These are phyloP conservation scores for Aspergillus bombycis DNA, from an alignment of 2,329 filamentous ascomycete genomes.

Conservation along the genomic window DNA sequence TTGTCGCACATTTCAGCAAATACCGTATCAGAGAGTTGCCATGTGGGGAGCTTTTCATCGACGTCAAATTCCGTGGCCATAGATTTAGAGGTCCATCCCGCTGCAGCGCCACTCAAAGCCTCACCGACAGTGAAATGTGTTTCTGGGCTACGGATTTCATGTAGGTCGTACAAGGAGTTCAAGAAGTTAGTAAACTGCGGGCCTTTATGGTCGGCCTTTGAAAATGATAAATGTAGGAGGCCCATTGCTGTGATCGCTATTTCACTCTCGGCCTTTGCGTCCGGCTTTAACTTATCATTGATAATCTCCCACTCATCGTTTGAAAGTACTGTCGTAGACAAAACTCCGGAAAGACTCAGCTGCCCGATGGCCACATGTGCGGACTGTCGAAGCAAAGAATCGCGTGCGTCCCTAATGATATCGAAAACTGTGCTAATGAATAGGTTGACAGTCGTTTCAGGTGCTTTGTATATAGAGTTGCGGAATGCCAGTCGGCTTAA, in stretches of 20 bases:
- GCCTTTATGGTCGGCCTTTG: constrained; percentile 37
- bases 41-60: constrained; percentile 54
- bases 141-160: constrained; percentile 84
- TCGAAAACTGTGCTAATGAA: constrained; percentile 52
- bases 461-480: constrained; percentile 31
- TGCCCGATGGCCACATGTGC: constrained; percentile 63
- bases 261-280: constrained; percentile 80
- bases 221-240: constrained; percentile 65
- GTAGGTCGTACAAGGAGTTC: constrained; percentile 71
- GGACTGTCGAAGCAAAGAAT: constrained; percentile 61
- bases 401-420: constrained; percentile 58
- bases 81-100: constrained; percentile 81
- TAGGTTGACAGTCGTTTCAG: constrained; percentile 43
- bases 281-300: constrained; percentile 64
- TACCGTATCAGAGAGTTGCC: constrained; percentile 40
- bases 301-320: constrained; percentile 49
- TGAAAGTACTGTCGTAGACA: constrained; percentile 42
- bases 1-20: constrained; percentile 67
- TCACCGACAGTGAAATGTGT: constrained; percentile 90
- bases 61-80: constrained; percentile 77
- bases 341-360: constrained; percentile 61
- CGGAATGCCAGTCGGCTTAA: constrained; percentile 61
- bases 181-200: constrained; percentile 56
- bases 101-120: constrained; percentile 75
- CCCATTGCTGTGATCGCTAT: constrained; percentile 81